phyloP scores from a whole-genome alignment of 2,329 filamentous ascomycete genomes.

The Talaromyces sp. region DNA sequence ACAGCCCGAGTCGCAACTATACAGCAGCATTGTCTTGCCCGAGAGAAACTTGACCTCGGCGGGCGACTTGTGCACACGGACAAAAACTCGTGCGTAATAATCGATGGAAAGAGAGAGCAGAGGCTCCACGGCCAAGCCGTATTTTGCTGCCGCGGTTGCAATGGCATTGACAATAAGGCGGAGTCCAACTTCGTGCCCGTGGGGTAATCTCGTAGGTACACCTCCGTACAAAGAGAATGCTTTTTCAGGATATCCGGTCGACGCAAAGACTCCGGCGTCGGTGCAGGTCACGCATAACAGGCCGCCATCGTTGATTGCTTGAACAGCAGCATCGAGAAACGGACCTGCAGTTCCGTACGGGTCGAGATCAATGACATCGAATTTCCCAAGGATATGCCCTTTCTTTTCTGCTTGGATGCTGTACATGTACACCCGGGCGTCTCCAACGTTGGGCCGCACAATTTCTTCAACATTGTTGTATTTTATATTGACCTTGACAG shows the following conservation, averaged over 20 bases:
- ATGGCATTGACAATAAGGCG: conserved; percentile 80
- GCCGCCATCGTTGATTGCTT: conserved; percentile 80
- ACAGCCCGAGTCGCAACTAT: conserved; percentile 85
- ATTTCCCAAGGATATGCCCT: conserved; percentile 48
- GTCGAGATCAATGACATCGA: conserved; percentile 93
- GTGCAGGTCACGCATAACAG: conserved; percentile 94
- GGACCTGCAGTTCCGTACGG: conserved; percentile 91
- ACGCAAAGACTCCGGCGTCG: conserved; percentile 91
- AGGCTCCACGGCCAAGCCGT: conserved; percentile 84
- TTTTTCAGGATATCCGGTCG: conserved; percentile 90
- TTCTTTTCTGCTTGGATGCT: conserved; percentile 41
- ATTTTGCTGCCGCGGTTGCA: conserved; percentile 71
- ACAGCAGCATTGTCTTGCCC: conserved; percentile 87
- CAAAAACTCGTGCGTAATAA: conserved; percentile 87
- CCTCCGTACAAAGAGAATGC: conserved; percentile 91
- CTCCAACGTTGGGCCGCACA: conserved; percentile 68
- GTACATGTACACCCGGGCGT: conserved; percentile 92
- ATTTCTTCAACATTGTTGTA: conserved; percentile 71
- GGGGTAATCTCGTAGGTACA: conserved; percentile 72
- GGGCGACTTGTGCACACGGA: conserved; percentile 72
- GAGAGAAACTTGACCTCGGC: conserved; percentile 85
- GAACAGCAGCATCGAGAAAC: conserved; percentile 86
- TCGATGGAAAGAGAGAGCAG: conserved; percentile 90
- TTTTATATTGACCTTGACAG: conserved; percentile 76
- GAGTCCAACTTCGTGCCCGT: conserved; percentile 84